These are phyloP conservation scores for Rhizophagus clarus DNA, from an alignment of 192 early-diverging fungal species.

Conservation along the genomic window DNA sequence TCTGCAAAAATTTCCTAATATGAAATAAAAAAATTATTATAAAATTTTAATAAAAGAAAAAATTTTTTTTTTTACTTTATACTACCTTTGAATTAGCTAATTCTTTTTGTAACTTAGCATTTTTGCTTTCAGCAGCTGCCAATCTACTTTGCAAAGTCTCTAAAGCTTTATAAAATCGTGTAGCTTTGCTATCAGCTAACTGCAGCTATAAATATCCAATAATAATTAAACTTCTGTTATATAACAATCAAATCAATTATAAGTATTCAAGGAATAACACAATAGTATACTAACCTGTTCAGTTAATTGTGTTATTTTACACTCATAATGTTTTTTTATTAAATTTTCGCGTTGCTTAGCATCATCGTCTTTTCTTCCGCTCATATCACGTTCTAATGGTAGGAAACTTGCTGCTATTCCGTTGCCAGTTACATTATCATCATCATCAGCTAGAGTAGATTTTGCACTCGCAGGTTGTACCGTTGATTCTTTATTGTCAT, in stretches of 20 bases:
- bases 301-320: constrained; percentile 43
- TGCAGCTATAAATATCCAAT: constrained; percentile 7
- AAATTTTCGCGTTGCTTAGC: constrained; percentile 33
- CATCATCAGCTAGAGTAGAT: neutral
- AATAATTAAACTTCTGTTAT: neutral
- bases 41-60: too few relatives aligned
- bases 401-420: constrained; percentile 2
- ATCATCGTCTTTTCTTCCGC: constrained; percentile 14
- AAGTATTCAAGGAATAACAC: neutral
- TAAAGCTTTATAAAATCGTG: constrained; percentile 9
- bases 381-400: neutral
- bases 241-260: too few relatives aligned
- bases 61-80: neutral
- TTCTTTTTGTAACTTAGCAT: constrained; percentile 15
- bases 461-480: neutral
- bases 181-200: constrained; percentile 19
- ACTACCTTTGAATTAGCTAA: neutral
- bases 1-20: neutral
- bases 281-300: constrained; percentile 34
- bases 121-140: neutral
- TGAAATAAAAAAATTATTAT: neutral
- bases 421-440: neutral
- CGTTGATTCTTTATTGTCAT: neutral
- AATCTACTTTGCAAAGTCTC: constrained; percentile 21
- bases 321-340: constrained; percentile 51